Evolutionary conservation across 441 rosid genomes (phyloP), one percentile per base, ranked within the genome.

Genomic region (Cnidoscolus chayamansa): DNA sequence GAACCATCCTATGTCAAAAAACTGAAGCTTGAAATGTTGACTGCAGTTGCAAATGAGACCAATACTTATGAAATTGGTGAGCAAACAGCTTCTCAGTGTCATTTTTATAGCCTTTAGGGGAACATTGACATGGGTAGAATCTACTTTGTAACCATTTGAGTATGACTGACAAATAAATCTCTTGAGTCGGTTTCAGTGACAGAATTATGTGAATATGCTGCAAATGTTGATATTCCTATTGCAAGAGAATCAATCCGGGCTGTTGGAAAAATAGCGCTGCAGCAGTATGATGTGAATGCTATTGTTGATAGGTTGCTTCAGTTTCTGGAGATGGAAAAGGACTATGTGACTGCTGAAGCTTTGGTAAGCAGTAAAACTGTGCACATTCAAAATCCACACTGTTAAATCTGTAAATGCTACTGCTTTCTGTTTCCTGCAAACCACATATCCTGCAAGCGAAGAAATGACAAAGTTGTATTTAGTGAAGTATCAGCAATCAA

Each of bases 221-320:
- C 98, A 68, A 94, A 94, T 68, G 97, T 94, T 75, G 96, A 94
- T 82, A 84, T 94, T 72, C 90, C 90, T 50, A 94, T 94, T 54
- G 97, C 99, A 53, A 86, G 99, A 83, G 99, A 92, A 73, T 90
- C 98, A 54, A 92, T 94, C 72, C 90, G 97, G 10, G 99, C 99
- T 58, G 98, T 94, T 77, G 97, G 98, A 50, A 94, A 94, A 81
- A 92, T 94, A 65, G 98, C 99, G 64, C 83, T 94, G 80, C 97
- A 92, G 84, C 99, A 94, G 81, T 94, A 92, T 80, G 99, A 94
- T 82, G 96, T 94, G 70, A 94, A 94, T 86, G 99, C 99, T 10
- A 94, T 92, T 80, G 97, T 94, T 68, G 99, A 94, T 85, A 92
- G 98, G 87, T 97, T 94, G 80, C 98, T 94, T 81, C 99, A 94